Base-by-base conservation (phyloP, 2,329 filamentous ascomycete species). In the Hypoxylon sp. region DNA sequence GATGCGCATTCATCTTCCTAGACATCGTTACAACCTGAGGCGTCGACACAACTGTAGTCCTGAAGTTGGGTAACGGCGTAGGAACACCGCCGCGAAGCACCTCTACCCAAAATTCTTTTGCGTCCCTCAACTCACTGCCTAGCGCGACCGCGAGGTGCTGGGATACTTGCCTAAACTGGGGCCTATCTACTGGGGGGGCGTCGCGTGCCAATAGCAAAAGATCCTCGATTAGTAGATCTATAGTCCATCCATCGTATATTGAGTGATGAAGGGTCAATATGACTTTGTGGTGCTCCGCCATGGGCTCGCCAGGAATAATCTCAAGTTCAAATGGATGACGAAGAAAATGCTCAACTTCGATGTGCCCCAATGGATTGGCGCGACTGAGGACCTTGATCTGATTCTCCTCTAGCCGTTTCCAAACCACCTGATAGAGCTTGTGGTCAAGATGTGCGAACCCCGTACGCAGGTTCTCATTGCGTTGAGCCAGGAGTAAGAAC, bases 171-270 rank as follows among this genome's bases (percentile, higher is more conserved):
- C 83, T 80, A 72, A 93, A 97, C 27, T 89, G 84, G 0, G 88
- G 87, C 29, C 90, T 83, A 0, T 72, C 46, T 0, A 71, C 39
- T 1, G 81, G 68, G 3, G 54, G 13, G 1, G 68, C 58, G 7
- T 77, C 75, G 29, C 56, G 54, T 0, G 92, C 74, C 1, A 91
- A 71, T 0, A 74, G 75, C 3, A 86, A 83, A 3, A 97, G 80
- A 76, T 97, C 93, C 27, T 85, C 81, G 13, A 93, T 73, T 0
- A 97, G 79, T 31, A 95, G 82, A 56, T 97, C 92, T 75, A 94
- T 86, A 0, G 93, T 94, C 94, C 94, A 98, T n/a, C 94, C 94
- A 78, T 98, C 94, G 75, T 97, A 98, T 0, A 97, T 78, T 0
- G 93, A 89, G 79, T 98, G 94, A 76, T 97, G 94, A 0, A 97